These are phyloP conservation scores for Curvularia hawaiiensis DNA, from an alignment of 2,329 filamentous ascomycete species.

Conservation along the genomic window DNA sequence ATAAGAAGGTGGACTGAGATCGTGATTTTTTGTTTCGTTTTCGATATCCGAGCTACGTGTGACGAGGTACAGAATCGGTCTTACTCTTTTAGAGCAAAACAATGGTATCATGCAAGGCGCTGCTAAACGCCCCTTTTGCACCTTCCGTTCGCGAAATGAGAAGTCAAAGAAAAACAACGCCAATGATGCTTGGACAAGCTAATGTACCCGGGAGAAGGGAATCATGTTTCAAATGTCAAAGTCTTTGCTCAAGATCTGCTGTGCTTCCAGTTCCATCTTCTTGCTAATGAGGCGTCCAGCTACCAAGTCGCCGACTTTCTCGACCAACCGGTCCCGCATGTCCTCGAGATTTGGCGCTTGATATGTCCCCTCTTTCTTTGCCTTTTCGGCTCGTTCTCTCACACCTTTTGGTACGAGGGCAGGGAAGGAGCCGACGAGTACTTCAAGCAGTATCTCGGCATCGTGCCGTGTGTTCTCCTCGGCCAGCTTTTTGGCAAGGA, in stretches of 20 bases:
- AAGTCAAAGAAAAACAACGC: background rate
- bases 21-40: background rate
- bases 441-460: conserved; percentile 64
- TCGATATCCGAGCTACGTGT: background rate
- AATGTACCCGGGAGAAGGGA: background rate
- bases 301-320: conserved; percentile 51
- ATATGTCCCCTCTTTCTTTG: conserved; percentile 40
- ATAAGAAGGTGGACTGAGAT: background rate
- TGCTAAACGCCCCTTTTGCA: background rate
- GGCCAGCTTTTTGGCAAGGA: conserved; percentile 58
- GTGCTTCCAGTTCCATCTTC: conserved; percentile 37
- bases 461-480: conserved; percentile 63
- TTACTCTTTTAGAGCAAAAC: background rate
- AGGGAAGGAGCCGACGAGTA: conserved; percentile 62
- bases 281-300: conserved; percentile 31
- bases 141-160: background rate
- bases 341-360: conserved; percentile 49
- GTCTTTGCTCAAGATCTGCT: conserved; percentile 12
- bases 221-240: conserved; percentile 8
- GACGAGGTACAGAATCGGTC: background rate
- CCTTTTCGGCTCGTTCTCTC: conserved; percentile 45
- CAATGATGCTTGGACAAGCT: background rate
- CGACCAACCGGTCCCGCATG: conserved; percentile 49
- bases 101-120: conserved; percentile 2
- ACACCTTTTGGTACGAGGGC: conserved; percentile 45